Percentiles rank a stretch among this genome's conserved stretches.
These are phyloP conservation scores for Dictyostelium firmibasis DNA, from an alignment of 78 protist species.

Conservation along the genomic window DNA sequence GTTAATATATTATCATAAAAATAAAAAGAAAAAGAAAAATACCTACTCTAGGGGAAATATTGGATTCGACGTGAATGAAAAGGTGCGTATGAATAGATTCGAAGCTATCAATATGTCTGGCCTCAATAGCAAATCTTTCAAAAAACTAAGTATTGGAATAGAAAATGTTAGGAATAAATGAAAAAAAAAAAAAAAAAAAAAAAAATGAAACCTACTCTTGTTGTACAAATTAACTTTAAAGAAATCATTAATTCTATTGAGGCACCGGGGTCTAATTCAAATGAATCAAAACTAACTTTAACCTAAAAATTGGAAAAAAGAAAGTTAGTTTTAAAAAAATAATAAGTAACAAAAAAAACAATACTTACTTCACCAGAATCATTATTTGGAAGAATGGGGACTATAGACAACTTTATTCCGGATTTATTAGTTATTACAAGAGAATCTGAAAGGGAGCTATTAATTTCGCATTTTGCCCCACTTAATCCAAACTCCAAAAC, in stretches of 20 bases:
- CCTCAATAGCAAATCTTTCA: not conserved
- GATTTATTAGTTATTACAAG: not conserved
- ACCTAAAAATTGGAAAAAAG: not conserved
- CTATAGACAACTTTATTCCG: not conserved
- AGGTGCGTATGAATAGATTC: not conserved
- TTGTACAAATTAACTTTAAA: not conserved
- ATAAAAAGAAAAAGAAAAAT: no score
- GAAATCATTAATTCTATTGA: not conserved
- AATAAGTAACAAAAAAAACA: no score
- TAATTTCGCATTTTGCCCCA: not conserved
- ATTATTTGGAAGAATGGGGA: not conserved
- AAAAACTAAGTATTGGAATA: not conserved
- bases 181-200: no score
- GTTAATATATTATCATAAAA: no score
- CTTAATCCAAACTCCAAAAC: not conserved
- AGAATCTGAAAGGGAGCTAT: not conserved
- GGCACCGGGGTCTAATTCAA: not conserved
- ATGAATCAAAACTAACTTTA: not conserved
- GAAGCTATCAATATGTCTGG: not conserved
- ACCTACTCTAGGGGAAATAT: not conserved
- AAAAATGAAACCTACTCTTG: not conserved
- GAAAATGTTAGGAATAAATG: no score
- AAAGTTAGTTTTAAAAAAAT: no score
- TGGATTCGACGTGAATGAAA: not conserved
- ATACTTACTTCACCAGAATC: not conserved